Evolutionary conservation across 352 stramenopile genomes (phyloP).

Genomic region (Thraustochytrium striatum): DNA sequence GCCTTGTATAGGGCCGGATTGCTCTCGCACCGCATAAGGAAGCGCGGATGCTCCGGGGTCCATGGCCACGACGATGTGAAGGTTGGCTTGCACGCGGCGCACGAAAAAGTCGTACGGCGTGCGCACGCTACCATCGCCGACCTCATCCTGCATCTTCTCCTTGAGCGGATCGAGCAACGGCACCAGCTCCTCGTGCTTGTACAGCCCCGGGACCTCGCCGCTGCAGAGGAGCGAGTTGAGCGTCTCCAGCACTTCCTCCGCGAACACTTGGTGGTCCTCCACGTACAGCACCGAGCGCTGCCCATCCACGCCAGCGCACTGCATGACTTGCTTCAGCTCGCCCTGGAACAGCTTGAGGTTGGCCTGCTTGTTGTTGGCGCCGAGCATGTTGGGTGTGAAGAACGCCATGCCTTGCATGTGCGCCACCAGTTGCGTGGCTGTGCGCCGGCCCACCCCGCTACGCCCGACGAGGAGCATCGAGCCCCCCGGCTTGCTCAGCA

Average conservation of each 20-base stretch:
- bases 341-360: slow-evolving; percentile 61
- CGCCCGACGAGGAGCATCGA: slow-evolving; percentile 81
- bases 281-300: slow-evolving; percentile 79
- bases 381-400: slow-evolving; percentile 66
- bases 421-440: slow-evolving; percentile 70
- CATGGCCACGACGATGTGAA: slow-evolving; percentile 75
- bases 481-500: slow-evolving; percentile 70
- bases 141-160: slow-evolving; percentile 72
- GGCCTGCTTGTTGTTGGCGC: slow-evolving; percentile 56
- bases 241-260: slow-evolving; percentile 80
- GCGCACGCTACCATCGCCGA: slow-evolving; percentile 52
- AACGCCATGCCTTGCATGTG: slow-evolving; percentile 82
- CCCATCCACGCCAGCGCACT: slow-evolving; percentile 62
- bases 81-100: slow-evolving; percentile 71
- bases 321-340: slow-evolving; percentile 81
- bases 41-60: slow-evolving; percentile 63
- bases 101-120: slow-evolving; percentile 90
- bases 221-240: slow-evolving; percentile 79
- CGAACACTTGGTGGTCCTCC: slow-evolving; percentile 84
- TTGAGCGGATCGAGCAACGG: slow-evolving; percentile 76
- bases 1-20: slow-evolving; percentile 86
- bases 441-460: slow-evolving; percentile 76
- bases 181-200: slow-evolving; percentile 87
- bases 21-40: slow-evolving; percentile 79
- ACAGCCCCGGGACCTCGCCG: slow-evolving; percentile 83